phyloP scores from a whole-genome alignment of 495 filamentous ascomycete species.

The Evernia prunastri region DNA sequence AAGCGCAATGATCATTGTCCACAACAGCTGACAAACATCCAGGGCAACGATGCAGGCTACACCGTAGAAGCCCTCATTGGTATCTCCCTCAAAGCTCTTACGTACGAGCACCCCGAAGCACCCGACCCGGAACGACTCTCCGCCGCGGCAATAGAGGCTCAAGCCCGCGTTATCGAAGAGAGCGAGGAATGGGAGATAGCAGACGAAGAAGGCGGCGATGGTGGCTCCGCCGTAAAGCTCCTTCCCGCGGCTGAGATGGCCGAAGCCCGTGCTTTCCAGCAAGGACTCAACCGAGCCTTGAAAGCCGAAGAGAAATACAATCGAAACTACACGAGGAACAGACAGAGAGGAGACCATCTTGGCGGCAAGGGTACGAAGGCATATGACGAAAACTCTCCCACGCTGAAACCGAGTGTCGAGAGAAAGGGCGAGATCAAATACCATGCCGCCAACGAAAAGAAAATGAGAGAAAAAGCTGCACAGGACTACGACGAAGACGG shows the following conservation, averaged over 20 bases:
- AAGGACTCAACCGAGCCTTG: conserved; percentile 9
- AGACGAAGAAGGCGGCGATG: conserved; percentile 29
- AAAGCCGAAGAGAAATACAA: conserved; percentile 19
- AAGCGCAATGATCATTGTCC: neutral
- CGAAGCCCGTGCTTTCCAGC: conserved; percentile 1
- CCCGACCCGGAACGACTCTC: conserved; percentile 8
- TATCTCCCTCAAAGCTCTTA: conserved; percentile 45
- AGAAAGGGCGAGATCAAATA: conserved; percentile 12
- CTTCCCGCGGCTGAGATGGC: conserved; percentile 7
- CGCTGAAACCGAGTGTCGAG: neutral
- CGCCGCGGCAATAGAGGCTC: conserved; percentile 22
- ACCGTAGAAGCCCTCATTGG: conserved; percentile 70
- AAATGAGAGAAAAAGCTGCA: neutral
- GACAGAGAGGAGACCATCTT: neutral
- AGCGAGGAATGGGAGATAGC: conserved; percentile 28
- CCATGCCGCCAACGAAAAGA: conserved; percentile 15
- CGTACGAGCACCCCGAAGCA: neutral
- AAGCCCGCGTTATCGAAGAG: conserved; percentile 24
- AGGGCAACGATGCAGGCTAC: conserved; percentile 85
- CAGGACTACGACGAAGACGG: neutral
- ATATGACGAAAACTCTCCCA: neutral
- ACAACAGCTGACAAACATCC: conserved; percentile 8
- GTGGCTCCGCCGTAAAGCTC: conserved; percentile 19
- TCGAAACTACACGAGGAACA: neutral
- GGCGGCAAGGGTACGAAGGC: neutral